Evolutionary conservation across 192 early-diverging fungal genomes (phyloP).

Genomic region (Pilaira anomala): DNA sequence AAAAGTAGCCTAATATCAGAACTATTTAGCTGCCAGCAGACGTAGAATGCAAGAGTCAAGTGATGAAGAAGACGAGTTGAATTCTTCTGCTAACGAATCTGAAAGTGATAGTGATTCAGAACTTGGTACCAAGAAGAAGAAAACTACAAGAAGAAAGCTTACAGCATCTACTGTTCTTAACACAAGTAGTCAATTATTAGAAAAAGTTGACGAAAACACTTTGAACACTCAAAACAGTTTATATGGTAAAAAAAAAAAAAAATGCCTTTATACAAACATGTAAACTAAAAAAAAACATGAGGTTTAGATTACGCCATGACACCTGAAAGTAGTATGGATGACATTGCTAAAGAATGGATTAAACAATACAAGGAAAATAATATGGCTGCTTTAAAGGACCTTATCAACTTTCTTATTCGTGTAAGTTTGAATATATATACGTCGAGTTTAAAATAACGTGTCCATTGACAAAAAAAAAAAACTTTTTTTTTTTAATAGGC

Average conservation of each 20-base stretch:
- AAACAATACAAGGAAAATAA: conserved; percentile 54
- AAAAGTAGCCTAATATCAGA: too few relatives aligned
- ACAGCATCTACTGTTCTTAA: conserved; percentile 8
- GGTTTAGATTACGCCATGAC: conserved; percentile 43
- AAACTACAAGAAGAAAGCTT: neutral
- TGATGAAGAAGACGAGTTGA: conserved; percentile 29
- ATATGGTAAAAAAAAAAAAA: neutral
- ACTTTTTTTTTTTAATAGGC: conserved; percentile 35
- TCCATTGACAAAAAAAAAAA: conserved; percentile 1
- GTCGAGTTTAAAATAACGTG: too few relatives aligned
- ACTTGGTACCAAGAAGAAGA: neutral
- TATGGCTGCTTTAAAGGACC: conserved; percentile 55
- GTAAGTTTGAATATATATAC: conserved; percentile 29
- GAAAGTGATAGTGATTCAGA: conserved; percentile 11
- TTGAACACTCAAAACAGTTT: neutral
- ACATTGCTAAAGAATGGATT: conserved; percentile 70
- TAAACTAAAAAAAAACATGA: neutral
- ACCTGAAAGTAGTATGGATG: conserved; percentile 53
- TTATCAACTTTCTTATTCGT: conserved; percentile 74
- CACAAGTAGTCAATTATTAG: conserved; percentile 6
- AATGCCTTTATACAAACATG: too few relatives aligned
- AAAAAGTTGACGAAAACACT: conserved; percentile 19
- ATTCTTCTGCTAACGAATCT: conserved; percentile 32
- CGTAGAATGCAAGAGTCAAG: neutral
- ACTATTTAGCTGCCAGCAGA: too few relatives aligned